A percentile compares a stretch with the other conserved stretches of the same genome.
These are phyloP conservation scores for Isabelozyma gotoi DNA, from an alignment of 805 yeast genomes.

Conservation along the genomic window DNA sequence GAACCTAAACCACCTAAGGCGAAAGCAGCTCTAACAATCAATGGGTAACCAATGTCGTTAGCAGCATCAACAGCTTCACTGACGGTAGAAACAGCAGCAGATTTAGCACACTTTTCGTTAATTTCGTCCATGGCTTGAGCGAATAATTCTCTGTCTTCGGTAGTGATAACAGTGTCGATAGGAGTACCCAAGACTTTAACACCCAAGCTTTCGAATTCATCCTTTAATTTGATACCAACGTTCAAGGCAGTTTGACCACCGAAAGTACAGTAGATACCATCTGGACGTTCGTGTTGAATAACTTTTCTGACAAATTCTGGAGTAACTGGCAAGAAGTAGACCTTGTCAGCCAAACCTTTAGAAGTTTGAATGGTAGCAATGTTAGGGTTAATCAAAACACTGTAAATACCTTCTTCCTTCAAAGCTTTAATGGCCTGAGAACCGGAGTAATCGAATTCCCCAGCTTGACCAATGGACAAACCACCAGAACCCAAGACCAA, in stretches of 20 bases:
- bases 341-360: slow-evolving; percentile 96
- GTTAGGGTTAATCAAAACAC: slow-evolving; percentile 93
- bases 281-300: slow-evolving; percentile 92
- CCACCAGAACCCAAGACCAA: slow-evolving; percentile 98
- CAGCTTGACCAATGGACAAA: slow-evolving; percentile 97
- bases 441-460: slow-evolving; percentile 98
- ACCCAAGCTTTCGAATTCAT: slow-evolving; percentile 88
- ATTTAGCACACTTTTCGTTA: slow-evolving; percentile 91
- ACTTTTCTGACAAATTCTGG: slow-evolving; percentile 96
- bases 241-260: slow-evolving; percentile 98
- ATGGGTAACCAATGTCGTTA: slow-evolving; percentile 86
- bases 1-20: slow-evolving; percentile 98
- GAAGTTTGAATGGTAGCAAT: slow-evolving; percentile 99
- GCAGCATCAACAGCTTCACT: slow-evolving; percentile 86
- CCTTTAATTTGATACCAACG: slow-evolving; percentile 94
- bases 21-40: slow-evolving; percentile 94
- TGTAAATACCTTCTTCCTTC: slow-evolving; percentile 96
- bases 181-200: slow-evolving; percentile 96
- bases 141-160: slow-evolving; percentile 96
- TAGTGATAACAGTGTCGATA: slow-evolving; percentile 92
- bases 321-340: slow-evolving; percentile 95
- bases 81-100: slow-evolving; percentile 78
- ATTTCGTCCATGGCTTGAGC: slow-evolving; percentile 94
- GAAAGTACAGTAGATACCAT: slow-evolving; percentile 93
- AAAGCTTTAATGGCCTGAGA: slow-evolving; percentile 98